Evolutionary conservation across 805 yeast genomes (phyloP).

Genomic region (Saccharomycopsis sp.): DNA sequence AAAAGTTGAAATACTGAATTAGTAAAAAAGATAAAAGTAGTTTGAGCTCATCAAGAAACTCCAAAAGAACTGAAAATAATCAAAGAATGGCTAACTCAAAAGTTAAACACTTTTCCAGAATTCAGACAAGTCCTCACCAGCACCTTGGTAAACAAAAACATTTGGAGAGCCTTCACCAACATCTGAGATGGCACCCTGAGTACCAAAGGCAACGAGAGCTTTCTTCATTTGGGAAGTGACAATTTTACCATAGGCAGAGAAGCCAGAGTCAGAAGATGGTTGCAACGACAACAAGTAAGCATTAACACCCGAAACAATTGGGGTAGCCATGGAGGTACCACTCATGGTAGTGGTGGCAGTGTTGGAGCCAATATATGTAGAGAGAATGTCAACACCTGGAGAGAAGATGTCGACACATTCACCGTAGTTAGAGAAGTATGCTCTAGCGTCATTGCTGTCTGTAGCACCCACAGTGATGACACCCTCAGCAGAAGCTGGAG

Average conservation of each 20-base stretch:
- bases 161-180: conserved; percentile 71
- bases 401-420: conserved; percentile 45
- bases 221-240: conserved; percentile 70
- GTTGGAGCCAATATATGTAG: conserved; percentile 46
- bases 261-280: conserved; percentile 63
- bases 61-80: too few relatives aligned
- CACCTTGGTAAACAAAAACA: conserved; percentile 71
- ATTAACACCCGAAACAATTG: conserved; percentile 48
- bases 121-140: conserved; percentile 55
- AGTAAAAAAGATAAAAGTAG: too few relatives aligned
- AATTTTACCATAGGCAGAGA: conserved; percentile 34
- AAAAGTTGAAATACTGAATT: too few relatives aligned
- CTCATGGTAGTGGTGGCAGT: conserved; percentile 43
- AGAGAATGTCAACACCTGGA: conserved; percentile 47
- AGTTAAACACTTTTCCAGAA: conserved; percentile 39
- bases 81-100: too few relatives aligned
- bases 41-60: too few relatives aligned
- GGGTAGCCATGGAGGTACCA: conserved; percentile 60
- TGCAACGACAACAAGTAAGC: conserved; percentile 59
- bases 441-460: conserved; percentile 36
- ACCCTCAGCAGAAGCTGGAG: conserved; percentile 52
- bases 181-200: conserved; percentile 49
- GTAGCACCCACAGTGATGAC: conserved; percentile 45
- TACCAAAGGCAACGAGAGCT: conserved; percentile 60
- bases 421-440: conserved; percentile 48